Conservation (phyloP, 305 asterid genomes). For the Vinca major region DNA sequence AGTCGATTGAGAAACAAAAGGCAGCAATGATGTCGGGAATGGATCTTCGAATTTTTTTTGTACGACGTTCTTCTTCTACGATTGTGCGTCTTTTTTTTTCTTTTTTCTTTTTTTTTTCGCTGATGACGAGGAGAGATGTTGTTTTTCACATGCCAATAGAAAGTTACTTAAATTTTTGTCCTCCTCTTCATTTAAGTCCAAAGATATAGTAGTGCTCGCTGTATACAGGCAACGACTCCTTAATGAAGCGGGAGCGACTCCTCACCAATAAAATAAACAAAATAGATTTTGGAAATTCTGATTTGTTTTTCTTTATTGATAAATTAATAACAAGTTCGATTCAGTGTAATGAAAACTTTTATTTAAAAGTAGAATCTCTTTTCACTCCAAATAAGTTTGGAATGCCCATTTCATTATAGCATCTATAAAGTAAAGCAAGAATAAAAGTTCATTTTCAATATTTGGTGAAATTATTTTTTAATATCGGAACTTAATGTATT, state of each 20-base stretch:
- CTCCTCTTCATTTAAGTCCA: not conserved
- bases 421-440: too few species aligned
- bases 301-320: too few species aligned
- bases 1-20: not conserved
- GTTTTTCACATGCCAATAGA: not conserved
- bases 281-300: not conserved
- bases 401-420: too few species aligned
- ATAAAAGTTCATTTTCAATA: too few species aligned
- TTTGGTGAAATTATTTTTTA: too few species aligned
- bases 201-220: not conserved
- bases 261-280: not conserved
- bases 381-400: too few species aligned
- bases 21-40: not conserved
- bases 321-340: too few species aligned
- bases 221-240: not conserved
- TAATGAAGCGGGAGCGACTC: not conserved
- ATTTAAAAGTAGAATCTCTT: too few species aligned
- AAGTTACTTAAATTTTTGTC: not conserved
- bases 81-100: not conserved
- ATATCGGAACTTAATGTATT: too few species aligned
- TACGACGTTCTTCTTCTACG: not conserved
- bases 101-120: conserved; percentile 7
- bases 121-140: not conserved
- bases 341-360: too few species aligned
- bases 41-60: conserved; percentile 10